These are phyloP conservation scores for Nicotiana knightiana DNA, from an alignment of 257 asterid species.

Conservation along the genomic window DNA sequence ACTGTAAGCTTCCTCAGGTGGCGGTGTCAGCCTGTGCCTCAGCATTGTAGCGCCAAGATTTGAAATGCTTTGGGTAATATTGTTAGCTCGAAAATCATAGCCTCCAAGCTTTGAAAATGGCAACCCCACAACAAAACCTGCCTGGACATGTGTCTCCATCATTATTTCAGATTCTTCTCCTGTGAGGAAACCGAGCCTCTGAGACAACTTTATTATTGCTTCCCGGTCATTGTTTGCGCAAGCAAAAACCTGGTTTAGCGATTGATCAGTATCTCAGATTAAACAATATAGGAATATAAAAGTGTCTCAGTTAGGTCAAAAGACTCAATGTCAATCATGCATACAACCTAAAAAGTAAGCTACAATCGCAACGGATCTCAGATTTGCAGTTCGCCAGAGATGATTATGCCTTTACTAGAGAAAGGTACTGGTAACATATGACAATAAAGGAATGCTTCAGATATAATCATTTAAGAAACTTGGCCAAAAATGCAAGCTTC, in stretches of 20 bases:
- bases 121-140: slow-evolving; percentile 88
- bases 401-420: background rate
- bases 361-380: background rate
- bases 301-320: background rate
- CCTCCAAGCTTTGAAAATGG: slow-evolving; percentile 80
- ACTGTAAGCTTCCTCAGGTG: slow-evolving; percentile 96
- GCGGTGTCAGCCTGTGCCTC: slow-evolving; percentile 89
- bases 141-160: slow-evolving; percentile 90
- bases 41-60: slow-evolving; percentile 88
- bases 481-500: background rate
- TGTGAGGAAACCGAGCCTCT: slow-evolving; percentile 84
- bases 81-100: slow-evolving; percentile 75
- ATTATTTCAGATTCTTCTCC: slow-evolving; percentile 84
- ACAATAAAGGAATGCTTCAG: background rate
- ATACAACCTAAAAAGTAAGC: background rate
- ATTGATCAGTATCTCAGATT: slow-evolving; percentile 2
- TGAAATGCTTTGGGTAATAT: slow-evolving; percentile 71
- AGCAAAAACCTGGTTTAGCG: slow-evolving; percentile 62
- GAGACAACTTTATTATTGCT: slow-evolving; percentile 78
- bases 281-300: background rate
- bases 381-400: background rate
- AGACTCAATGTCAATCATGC: background rate
- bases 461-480: background rate
- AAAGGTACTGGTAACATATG: background rate
- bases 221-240: slow-evolving; percentile 77